phyloP scores from a whole-genome alignment of 345 rosid species.

The Garcia nutans region DNA sequence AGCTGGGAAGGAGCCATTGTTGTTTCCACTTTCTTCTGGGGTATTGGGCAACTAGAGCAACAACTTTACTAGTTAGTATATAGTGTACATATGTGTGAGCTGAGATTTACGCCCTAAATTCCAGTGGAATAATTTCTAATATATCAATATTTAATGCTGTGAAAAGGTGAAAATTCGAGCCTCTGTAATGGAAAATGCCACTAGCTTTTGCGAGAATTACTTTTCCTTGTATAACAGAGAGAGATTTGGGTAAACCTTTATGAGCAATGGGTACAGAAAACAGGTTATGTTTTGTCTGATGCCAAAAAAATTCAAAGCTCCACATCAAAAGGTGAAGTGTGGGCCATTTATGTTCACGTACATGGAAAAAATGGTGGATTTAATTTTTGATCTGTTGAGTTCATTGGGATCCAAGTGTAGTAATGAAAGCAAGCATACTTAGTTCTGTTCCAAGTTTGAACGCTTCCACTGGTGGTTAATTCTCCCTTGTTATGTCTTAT shows the following conservation, averaged over 20 bases:
- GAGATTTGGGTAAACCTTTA: not conserved
- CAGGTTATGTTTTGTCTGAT: not conserved
- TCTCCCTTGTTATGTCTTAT: not conserved
- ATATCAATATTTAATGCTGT: too few species aligned
- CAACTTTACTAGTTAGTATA: not conserved
- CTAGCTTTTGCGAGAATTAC: constrained; percentile 1
- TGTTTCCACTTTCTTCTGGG: not conserved
- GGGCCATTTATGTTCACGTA: constrained; percentile 10
- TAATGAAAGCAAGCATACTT: not conserved
- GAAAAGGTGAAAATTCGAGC: too few species aligned
- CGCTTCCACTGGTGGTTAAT: not conserved
- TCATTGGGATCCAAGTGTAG: constrained; percentile 16
- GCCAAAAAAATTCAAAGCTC: constrained; percentile 20
- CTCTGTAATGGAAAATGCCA: not conserved
- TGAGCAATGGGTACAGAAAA: not conserved
- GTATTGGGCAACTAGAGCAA: not conserved
- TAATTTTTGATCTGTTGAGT: not conserved
- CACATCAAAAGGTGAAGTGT: constrained; percentile 14
- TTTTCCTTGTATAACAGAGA: not conserved
- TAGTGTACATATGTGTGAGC: too few species aligned
- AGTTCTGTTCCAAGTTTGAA: constrained; percentile 4
- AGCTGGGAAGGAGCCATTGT: constrained; percentile 23
- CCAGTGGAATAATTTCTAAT: too few species aligned
- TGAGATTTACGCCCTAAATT: too few species aligned
- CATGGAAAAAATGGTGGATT: not conserved